phyloP scores from a whole-genome alignment of 2,329 filamentous ascomycete genomes.

The Passalora sequoiae region DNA sequence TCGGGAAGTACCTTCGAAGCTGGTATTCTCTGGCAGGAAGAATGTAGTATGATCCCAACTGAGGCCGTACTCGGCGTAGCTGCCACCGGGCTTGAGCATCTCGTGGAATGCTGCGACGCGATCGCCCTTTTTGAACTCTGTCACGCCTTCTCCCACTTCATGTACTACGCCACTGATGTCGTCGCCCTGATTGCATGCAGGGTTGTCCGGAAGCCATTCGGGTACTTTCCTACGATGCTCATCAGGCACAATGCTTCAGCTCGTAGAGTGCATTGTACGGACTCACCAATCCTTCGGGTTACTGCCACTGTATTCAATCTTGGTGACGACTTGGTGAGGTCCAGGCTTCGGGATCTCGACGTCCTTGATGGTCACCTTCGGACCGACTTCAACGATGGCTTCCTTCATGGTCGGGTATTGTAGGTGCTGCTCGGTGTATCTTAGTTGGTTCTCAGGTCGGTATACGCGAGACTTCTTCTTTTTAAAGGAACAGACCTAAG shows the following conservation, averaged over 20 bases:
- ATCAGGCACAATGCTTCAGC: background rate
- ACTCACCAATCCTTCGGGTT: slow-evolving; percentile 32
- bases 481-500: background rate
- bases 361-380: slow-evolving; percentile 37
- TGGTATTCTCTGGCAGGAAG: slow-evolving; percentile 46
- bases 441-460: no score
- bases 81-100: slow-evolving; percentile 49
- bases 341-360: slow-evolving; percentile 39
- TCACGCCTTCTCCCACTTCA: slow-evolving; percentile 51
- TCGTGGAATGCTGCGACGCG: slow-evolving; percentile 53
- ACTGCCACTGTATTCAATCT: slow-evolving; percentile 30
- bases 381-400: slow-evolving; percentile 33
- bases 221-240: slow-evolving; percentile 16
- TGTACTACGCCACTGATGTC: slow-evolving; percentile 45
- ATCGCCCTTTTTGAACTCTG: slow-evolving; percentile 55
- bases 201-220: slow-evolving; percentile 15
- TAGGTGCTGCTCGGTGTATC: no score
- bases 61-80: slow-evolving; percentile 59
- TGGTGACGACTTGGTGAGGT: slow-evolving; percentile 30
- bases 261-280: background rate
- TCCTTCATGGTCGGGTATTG: slow-evolving; percentile 36
- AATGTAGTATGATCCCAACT: slow-evolving; percentile 55
- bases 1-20: slow-evolving; percentile 46
- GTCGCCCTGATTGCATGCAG: slow-evolving; percentile 31
- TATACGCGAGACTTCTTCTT: no score